Evolutionary conservation across 805 yeast species (phyloP).

Genomic region (Saturnispora zaruensis): DNA sequence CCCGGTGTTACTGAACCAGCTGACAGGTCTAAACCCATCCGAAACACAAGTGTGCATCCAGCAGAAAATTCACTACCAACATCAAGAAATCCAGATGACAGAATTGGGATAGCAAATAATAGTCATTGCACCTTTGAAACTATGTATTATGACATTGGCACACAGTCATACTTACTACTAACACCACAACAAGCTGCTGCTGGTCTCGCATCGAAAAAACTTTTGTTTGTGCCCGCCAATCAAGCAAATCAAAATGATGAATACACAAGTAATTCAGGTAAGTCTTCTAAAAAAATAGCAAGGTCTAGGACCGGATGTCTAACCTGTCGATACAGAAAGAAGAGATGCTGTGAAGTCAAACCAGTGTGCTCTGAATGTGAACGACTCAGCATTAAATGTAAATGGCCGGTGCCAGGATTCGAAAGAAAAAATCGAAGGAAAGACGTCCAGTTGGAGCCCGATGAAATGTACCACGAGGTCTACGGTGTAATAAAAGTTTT

Average conservation of each 20-base stretch:
- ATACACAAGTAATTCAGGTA: too few species aligned
- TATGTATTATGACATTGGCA: not conserved
- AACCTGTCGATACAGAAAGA: slow-evolving; percentile 70
- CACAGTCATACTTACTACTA: not conserved
- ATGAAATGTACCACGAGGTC: slow-evolving; percentile 44
- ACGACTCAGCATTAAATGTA: slow-evolving; percentile 55
- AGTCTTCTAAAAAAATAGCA: slow-evolving; percentile 27
- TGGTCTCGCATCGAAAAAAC: not conserved
- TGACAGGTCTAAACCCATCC: not conserved
- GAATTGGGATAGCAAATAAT: not conserved
- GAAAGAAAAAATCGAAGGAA: slow-evolving; percentile 49
- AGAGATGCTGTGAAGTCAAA: slow-evolving; percentile 63
- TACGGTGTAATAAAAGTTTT: slow-evolving; percentile 54
- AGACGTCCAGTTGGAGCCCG: slow-evolving; percentile 40
- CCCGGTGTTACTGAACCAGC: not conserved
- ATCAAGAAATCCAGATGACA: not conserved
- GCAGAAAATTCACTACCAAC: not conserved
- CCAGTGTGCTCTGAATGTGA: slow-evolving; percentile 63
- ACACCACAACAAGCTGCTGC: not conserved
- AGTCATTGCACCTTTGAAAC: not conserved
- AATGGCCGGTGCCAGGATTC: slow-evolving; percentile 68
- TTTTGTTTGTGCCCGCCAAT: not conserved
- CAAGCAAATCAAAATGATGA: not conserved
- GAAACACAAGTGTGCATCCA: not conserved
- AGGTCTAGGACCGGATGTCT: slow-evolving; percentile 67